Evolutionary conservation across 2,329 filamentous ascomycete species (phyloP), one percentile per base, ranked within the genome.

Genomic region (Pseudogymnoascus sp.): DNA sequence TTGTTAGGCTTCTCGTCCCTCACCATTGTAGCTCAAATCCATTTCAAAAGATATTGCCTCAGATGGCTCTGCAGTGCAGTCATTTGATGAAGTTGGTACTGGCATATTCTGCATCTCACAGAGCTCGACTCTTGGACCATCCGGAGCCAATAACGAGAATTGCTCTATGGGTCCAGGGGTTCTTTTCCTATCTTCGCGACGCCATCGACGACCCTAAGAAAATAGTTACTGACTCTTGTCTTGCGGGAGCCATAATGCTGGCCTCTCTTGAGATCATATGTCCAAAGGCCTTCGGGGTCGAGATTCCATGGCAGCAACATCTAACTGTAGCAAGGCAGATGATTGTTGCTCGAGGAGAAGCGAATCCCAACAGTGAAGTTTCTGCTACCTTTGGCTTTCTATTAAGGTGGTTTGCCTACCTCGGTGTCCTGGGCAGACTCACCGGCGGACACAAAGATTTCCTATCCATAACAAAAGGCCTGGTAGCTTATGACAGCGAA

Each of bases 171-270:
- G 88, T 94, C 23, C 80, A 87, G 67, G 83, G 90, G 65, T 88
- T 89, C n/a, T 87, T 89, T 63, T 88, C 88, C 0, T 82, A 83
- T 13, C 78, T 95, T 18, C 82, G 88, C 26, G 74, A 81, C 62
- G 84, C 88, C 1, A 76, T 94, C 19, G 77, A 80, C 61, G 79
- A 84, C 59, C 78, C 80, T 0, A 76, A 78, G 37, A 77, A 81
- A 63, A 81, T 83, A 38, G 83, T 90, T 9, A 86, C 87, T 0
- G 85, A 90, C 65, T 82, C 83, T 13, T 89, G 87, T 59, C 77
- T 95, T 2, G 89, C 89, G 0, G 90, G 89, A 0, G 87, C 89
- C 6, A 91, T 95, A 63, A 91, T 94, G 87, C 80, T 95, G 48
- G 83, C 89, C 0, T 92, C 89, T 1, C 76, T 94, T 18, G 89